Evolutionary conservation across 345 rosid species (phyloP).

Genomic region (Bruguiera gymnorhiza): DNA sequence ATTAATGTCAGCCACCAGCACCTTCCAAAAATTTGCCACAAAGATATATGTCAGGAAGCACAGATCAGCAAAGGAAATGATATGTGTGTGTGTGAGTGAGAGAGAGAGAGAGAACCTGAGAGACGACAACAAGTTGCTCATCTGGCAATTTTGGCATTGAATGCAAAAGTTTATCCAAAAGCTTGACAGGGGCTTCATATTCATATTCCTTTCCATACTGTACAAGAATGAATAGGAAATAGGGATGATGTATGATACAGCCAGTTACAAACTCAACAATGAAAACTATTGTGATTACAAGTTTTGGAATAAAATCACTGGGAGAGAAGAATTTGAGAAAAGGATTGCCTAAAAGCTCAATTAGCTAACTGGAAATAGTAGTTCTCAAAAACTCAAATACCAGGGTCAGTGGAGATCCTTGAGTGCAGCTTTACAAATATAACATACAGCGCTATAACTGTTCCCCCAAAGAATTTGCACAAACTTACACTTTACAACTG

Average conservation of each 20-base stretch:
- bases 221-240: slow-evolving; percentile 3
- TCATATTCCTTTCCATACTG: slow-evolving; percentile 98
- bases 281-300: background rate
- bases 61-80: background rate
- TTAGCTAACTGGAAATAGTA: background rate
- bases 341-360: background rate
- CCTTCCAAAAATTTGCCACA: slow-evolving; percentile 37
- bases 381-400: background rate
- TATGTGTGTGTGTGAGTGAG: background rate
- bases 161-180: slow-evolving; percentile 86
- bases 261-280: background rate
- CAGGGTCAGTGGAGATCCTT: too few relatives aligned
- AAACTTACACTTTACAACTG: background rate
- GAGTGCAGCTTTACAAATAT: too few relatives aligned
- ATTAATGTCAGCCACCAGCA: slow-evolving; percentile 92
- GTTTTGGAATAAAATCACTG: background rate
- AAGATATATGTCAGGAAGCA: background rate
- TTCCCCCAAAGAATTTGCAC: slow-evolving; percentile 1
- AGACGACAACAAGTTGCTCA: slow-evolving; percentile 89
- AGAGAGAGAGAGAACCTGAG: slow-evolving; percentile 54
- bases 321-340: background rate
- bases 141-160: slow-evolving; percentile 85
- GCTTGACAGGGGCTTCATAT: slow-evolving; percentile 92
- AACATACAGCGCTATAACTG: background rate
- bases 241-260: background rate